Evolutionary conservation across 352 stramenopile species (phyloP), one percentile per base, ranked within the genome.

Genomic region (Peronosclerospora sorghi): DNA sequence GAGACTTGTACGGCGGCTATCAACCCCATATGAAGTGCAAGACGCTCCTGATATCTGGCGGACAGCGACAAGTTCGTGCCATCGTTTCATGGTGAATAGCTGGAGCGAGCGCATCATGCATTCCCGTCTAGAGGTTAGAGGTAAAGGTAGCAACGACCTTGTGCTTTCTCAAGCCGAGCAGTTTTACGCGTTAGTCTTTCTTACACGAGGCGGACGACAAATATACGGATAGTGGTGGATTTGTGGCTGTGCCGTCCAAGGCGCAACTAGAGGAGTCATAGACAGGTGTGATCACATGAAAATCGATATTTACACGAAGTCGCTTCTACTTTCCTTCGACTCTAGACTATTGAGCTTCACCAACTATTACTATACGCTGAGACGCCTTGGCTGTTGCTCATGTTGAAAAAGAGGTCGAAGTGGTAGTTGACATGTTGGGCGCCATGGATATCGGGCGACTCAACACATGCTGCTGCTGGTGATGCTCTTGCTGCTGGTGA

Each of bases 71-170:
- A 72, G 14, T 56, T 85, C 12, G 68, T 91, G 29, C 66, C 73
- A 13, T 45, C 55, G 8, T 86, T 76, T 51, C 78, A 91, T 55
- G 61, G 71, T 32, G 75, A 91, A 48, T 91, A 91, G 45, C 38
- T 91, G n/a, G 49, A 91, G 68, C 61, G 79, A 91, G 49, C 79
- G 79, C 46, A 88, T 91, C 60, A 70, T 88, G 66, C 75, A 91
- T 60, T 88, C 75, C 28, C 60, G 69, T 20, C 48, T 86, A 14
- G 66, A 85, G 35, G 48, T 83, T 28, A 48, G 87, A 15, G 32
- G 62, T 4, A 58, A 61, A 30, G 75, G 70, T 24, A 62, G 62
- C 19, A 69, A 88, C 48, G 72, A 85, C 38, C 43, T 88, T 27
- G 63, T 83, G 35, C 41, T 79, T 15, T 55, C 65, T 8, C 50